phyloP scores from a whole-genome alignment of 371 early-diverging fungal species.

The Smittium culicis region DNA sequence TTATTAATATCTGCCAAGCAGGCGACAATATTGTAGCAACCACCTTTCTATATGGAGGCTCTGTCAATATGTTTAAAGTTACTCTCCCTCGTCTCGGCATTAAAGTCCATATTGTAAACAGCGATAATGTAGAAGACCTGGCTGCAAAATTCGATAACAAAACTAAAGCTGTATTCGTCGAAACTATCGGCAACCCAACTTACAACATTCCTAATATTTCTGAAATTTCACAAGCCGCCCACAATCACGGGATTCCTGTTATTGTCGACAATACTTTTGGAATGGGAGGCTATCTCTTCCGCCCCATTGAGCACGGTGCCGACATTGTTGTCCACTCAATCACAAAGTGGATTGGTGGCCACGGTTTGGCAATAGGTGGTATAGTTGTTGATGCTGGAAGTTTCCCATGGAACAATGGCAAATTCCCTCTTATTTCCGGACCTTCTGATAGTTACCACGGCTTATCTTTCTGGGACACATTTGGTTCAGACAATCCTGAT shows the following conservation, averaged over 20 bases:
- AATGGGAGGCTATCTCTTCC: slow-evolving; percentile 70
- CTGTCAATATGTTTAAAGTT: slow-evolving; percentile 78
- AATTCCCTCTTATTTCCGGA: too few relatives aligned
- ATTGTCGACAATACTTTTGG: slow-evolving; percentile 84
- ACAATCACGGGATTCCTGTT: slow-evolving; percentile 63
- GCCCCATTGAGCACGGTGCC: slow-evolving; percentile 78
- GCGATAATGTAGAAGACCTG: slow-evolving; percentile 52
- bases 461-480: too few relatives aligned
- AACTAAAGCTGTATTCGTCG: slow-evolving; percentile 74
- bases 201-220: too few relatives aligned
- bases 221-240: too few relatives aligned
- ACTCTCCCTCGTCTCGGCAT: slow-evolving; percentile 59
- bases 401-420: too few relatives aligned
- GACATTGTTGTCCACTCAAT: slow-evolving; percentile 83
- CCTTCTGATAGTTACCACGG: too few relatives aligned
- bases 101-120: too few relatives aligned
- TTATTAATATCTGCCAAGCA: too few relatives aligned
- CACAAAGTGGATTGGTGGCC: too few relatives aligned
- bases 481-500: slow-evolving; percentile 47
- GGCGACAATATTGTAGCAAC: slow-evolving; percentile 64
- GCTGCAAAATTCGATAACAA: slow-evolving; percentile 57
- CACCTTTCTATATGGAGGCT: slow-evolving; percentile 68
- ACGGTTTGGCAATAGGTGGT: slow-evolving; percentile 76
- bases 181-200: slow-evolving; percentile 81
- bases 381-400: slow-evolving; percentile 72